A percentile compares a stretch with the other conserved stretches of the same genome.
Conservation (phyloP, 345 rosid genomes). For the Salix arbutifolia region DNA sequence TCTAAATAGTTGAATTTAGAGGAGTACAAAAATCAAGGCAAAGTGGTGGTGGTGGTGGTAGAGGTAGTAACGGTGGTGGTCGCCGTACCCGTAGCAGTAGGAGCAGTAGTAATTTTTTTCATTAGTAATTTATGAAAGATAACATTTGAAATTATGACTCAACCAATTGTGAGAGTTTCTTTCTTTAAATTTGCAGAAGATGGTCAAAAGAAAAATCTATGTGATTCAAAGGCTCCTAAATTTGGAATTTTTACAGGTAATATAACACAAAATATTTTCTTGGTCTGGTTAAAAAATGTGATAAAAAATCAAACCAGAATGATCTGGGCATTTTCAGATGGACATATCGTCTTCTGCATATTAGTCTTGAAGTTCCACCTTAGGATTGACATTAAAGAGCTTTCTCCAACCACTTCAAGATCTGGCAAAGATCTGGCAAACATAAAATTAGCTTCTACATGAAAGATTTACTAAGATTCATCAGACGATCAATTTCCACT, state of each 20-base stretch:
- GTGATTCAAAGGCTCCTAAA: not conserved
- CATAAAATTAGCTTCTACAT: constrained; percentile 10
- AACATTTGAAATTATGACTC: not conserved
- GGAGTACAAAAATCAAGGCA: not conserved
- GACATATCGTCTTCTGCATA: constrained; percentile 59
- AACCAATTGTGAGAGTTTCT: not conserved
- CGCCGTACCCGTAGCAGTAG: no score
- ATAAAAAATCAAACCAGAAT: constrained; percentile 44
- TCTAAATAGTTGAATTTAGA: not conserved
- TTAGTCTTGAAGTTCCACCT: constrained; percentile 73
- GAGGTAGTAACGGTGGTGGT: no score
- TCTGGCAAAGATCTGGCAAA: constrained; percentile 66
- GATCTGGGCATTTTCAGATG: constrained; percentile 48
- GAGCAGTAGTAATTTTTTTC: not conserved
- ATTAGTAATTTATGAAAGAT: not conserved
- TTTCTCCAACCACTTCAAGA: constrained; percentile 63
- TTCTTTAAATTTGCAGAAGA: not conserved
- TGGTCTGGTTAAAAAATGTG: not conserved
- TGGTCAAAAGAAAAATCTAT: not conserved
- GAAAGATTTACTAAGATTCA: not conserved
- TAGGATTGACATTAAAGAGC: constrained; percentile 59
- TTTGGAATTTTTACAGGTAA: not conserved
- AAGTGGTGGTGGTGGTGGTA: not conserved
- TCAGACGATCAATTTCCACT: not conserved
- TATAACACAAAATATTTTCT: not conserved